These are phyloP conservation scores for Fraxinus sp. DNA, from an alignment of 305 asterid genomes.

Conservation along the genomic window DNA sequence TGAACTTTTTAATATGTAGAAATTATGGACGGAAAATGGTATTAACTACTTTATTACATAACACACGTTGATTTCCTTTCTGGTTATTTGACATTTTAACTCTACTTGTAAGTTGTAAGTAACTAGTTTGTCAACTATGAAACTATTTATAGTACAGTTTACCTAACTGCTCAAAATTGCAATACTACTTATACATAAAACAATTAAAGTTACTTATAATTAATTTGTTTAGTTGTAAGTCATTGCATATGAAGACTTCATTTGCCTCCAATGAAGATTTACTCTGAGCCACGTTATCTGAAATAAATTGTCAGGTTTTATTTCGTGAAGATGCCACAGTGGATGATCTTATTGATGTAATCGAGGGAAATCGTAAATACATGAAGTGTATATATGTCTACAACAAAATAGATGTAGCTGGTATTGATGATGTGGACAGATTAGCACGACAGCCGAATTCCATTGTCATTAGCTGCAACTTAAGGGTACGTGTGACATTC, in stretches of 20 bases:
- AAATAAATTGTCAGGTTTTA: slow-evolving; percentile 51
- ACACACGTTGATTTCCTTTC: background rate
- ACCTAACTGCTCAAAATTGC: background rate
- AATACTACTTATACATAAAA: background rate
- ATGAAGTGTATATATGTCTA: slow-evolving; percentile 93
- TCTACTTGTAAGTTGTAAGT: background rate
- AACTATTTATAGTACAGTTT: background rate
- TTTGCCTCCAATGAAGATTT: slow-evolving; percentile 9
- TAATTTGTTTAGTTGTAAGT: background rate
- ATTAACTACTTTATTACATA: background rate
- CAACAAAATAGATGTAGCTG: slow-evolving; percentile 95
- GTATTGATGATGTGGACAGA: slow-evolving; percentile 96
- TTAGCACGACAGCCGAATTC: slow-evolving; percentile 91
- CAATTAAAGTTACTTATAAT: background rate
- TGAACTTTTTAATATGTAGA: background rate
- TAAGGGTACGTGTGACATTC: slow-evolving; percentile 48
- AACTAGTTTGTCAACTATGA: background rate
- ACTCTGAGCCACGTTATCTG: background rate
- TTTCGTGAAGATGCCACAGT: slow-evolving; percentile 99
- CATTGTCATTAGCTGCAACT: slow-evolving; percentile 89
- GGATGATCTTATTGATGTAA: slow-evolving; percentile 95
- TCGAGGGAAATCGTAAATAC: slow-evolving; percentile 97
- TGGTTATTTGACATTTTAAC: background rate
- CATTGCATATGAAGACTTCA: slow-evolving; percentile 12
- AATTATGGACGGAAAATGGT: background rate